These are phyloP conservation scores for Ogataea trehaloabstinens DNA, from an alignment of 805 yeast genomes.

Conservation along the genomic window DNA sequence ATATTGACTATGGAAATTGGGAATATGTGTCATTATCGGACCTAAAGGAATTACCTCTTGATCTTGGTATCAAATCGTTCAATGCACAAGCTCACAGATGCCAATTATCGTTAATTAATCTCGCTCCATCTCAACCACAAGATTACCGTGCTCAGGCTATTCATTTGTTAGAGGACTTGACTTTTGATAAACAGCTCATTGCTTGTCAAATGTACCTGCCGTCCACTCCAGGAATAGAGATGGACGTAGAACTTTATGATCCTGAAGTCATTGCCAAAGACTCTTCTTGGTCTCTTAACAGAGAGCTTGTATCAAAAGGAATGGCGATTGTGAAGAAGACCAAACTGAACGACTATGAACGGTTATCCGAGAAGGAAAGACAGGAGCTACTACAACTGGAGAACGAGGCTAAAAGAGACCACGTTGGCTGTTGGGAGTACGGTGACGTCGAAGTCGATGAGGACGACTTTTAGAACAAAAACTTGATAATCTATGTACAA, in stretches of 20 bases:
- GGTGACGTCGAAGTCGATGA: conserved; percentile 70
- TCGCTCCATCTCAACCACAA: conserved; percentile 56
- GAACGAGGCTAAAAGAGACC: conserved; percentile 44
- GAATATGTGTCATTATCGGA: conserved; percentile 44
- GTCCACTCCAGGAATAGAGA: conserved; percentile 42
- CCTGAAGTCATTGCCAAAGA: conserved; percentile 52
- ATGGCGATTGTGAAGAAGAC: conserved; percentile 52
- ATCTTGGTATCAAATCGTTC: conserved; percentile 37
- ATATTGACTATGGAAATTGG: conserved; percentile 60
- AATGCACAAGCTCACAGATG: conserved; percentile 59
- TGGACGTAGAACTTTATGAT: conserved; percentile 54
- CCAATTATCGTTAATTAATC: conserved; percentile 48
- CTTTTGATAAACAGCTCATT: conserved; percentile 52
- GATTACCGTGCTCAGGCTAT: conserved; percentile 57
- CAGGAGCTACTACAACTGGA: conserved; percentile 44
- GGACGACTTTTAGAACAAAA: conserved; percentile 8
- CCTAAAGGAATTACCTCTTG: conserved; percentile 52
- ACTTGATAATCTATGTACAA: conserved; percentile 10
- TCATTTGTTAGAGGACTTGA: conserved; percentile 50
- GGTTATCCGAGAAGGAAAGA: conserved; percentile 34
- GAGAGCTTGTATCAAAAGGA: conserved; percentile 56
- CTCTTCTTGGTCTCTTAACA: conserved; percentile 58
- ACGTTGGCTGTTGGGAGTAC: conserved; percentile 70
- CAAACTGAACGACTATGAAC: conserved; percentile 35
- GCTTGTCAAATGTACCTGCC: conserved; percentile 46